These are phyloP conservation scores for Pseudocercospora musae DNA, from an alignment of 2,329 filamentous ascomycete species.

Conservation along the genomic window DNA sequence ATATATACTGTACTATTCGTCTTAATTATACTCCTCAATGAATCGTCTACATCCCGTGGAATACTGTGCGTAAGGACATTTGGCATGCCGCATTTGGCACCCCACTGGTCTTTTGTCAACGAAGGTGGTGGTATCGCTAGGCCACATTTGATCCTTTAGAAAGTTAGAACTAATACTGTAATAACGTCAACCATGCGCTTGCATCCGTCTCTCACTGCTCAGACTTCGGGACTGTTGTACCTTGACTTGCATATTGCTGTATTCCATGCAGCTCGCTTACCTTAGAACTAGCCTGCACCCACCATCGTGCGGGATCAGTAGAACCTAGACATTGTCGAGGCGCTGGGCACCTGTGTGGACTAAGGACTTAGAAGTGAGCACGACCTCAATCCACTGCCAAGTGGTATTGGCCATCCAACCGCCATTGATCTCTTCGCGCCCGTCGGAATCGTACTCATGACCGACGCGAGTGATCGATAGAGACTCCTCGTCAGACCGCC, in stretches of 20 bases:
- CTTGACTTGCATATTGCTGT: background rate
- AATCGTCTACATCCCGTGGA: background rate
- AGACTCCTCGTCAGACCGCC: background rate
- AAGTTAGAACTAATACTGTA: too few relatives aligned
- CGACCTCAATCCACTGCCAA: background rate
- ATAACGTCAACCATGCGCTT: background rate
- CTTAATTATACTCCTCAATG: too few relatives aligned
- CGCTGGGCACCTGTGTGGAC: conserved; percentile 6
- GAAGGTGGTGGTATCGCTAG: background rate
- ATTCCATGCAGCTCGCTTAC: background rate
- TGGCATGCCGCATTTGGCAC: background rate
- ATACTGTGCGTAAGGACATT: background rate
- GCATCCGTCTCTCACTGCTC: background rate
- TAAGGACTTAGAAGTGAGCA: background rate
- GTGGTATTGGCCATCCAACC: background rate
- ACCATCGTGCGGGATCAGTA: conserved; percentile 11
- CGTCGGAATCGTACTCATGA: too few relatives aligned
- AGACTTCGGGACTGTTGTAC: background rate
- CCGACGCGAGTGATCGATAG: too few relatives aligned
- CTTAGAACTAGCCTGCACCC: conserved; percentile 9
- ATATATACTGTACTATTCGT: too few relatives aligned
- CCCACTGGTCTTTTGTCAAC: background rate
- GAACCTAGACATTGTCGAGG: conserved; percentile 7
- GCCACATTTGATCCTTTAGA: background rate
- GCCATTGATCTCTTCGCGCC: too few relatives aligned